Evolutionary conservation across 2,329 filamentous ascomycete genomes (phyloP), one percentile per base, ranked within the genome.

Genomic region (Beauveria caledonica): DNA sequence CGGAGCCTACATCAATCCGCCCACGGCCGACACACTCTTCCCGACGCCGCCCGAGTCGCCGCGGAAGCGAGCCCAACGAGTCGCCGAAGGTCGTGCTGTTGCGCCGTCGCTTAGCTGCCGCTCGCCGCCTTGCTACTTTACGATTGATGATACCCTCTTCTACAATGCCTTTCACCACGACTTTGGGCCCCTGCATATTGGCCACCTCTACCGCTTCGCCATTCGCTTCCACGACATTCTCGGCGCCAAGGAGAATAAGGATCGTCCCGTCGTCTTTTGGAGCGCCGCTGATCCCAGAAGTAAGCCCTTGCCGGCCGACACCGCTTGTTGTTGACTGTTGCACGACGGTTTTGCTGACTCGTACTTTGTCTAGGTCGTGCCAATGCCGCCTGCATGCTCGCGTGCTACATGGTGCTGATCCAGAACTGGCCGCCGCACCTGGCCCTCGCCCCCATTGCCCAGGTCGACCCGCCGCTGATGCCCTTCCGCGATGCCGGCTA

Each of bases 111-210:
- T 62, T 17, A 67, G 65, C 65, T 69, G 66, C 62, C 65, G 70
- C 55, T 64, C 79, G 66, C 77, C 86, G 60, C 94, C 94, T 1
- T 92, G 90, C 72, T 99, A 97, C 78, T 99, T 99, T 76, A 93
- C 91, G 55, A 87, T 97, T 66, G 94, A 99, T 72, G 90, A 96
- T 71, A 88, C 81, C 45, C 86, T 99, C 49, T 82, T 96, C 51
- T 99, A 99, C 81, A 99, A 99, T 74, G 92, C 93, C 36, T 99
- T 99, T 76, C 92, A 97, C 76, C 92, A 95, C 69, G 94, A 99
- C 77, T 99, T 99, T 74, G 94, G 94, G 68, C 94, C 94, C 69
- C 80, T 99, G 62, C 94, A 99, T 78, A 96, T 99, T 67, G 94
- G 94, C 27, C 94, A 99, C 73, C 79, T 99, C 45, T 99, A 97